These are phyloP conservation scores for Adansonia madagascariensis DNA, from an alignment of 441 rosid species.

Conservation along the genomic window DNA sequence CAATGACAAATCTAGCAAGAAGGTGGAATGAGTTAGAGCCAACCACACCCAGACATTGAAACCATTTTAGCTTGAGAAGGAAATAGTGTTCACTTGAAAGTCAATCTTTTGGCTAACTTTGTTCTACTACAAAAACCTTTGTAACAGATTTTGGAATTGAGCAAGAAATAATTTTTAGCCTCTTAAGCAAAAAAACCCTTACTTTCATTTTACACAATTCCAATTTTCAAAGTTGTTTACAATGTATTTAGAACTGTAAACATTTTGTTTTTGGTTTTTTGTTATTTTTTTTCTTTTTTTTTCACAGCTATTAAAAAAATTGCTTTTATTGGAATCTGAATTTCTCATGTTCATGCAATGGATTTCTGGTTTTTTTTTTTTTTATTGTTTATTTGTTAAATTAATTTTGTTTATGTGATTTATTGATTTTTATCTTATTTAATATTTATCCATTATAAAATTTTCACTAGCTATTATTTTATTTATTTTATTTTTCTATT, in stretches of 20 bases:
- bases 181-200: constrained; percentile 1
- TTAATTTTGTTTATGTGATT: no score
- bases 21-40: constrained; percentile 46
- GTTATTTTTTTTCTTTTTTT: no score
- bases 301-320: no score
- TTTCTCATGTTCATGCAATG: no score
- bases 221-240: background rate
- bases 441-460: no score
- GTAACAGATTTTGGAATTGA: constrained; percentile 50
- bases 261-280: no score
- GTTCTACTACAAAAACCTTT: constrained; percentile 31
- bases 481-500: no score
- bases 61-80: constrained; percentile 10
- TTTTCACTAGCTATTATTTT: no score
- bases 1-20: constrained; percentile 54
- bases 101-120: constrained; percentile 36
- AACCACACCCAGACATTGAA: background rate
- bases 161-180: constrained; percentile 30
- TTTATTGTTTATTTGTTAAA: no score
- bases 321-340: no score
- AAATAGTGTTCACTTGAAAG: constrained; percentile 18
- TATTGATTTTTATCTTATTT: no score
- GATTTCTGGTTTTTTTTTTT: no score
- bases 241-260: background rate
- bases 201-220: background rate